A percentile compares a stretch with the other conserved stretches of the same genome.
phyloP scores from a whole-genome alignment of 495 filamentous ascomycete genomes.

The Penicillium angulare region DNA sequence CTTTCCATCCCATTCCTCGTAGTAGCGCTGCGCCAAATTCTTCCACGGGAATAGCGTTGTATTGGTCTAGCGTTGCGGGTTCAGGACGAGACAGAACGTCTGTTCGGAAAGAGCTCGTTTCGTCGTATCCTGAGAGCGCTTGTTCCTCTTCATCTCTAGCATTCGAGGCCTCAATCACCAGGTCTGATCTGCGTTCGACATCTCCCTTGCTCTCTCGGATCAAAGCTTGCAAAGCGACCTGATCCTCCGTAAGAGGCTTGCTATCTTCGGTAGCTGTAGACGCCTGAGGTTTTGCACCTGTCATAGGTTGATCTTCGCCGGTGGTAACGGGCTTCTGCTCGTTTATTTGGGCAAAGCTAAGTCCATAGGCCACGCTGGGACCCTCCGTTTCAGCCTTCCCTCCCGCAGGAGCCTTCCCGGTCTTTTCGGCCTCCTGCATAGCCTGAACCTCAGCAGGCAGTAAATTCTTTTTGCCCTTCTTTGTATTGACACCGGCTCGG shows the following conservation, averaged over 20 bases:
- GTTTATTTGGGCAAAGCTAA: constrained; percentile 40
- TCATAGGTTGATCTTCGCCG: constrained; percentile 30
- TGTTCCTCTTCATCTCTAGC: constrained; percentile 25
- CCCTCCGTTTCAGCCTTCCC: constrained; percentile 35
- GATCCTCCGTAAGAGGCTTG: constrained; percentile 60
- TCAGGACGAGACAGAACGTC: constrained; percentile 73
- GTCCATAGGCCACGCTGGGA: constrained; percentile 43
- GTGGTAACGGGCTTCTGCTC: constrained; percentile 12
- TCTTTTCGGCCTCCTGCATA: constrained; percentile 35
- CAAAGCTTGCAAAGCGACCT: constrained; percentile 78
- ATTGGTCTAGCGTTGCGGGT: constrained; percentile 74
- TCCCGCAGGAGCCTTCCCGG: constrained; percentile 26
- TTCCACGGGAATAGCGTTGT: constrained; percentile 84
- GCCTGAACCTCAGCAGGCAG: constrained; percentile 53
- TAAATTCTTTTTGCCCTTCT: constrained; percentile 51
- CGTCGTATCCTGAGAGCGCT: constrained; percentile 40
- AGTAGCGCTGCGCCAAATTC: constrained; percentile 89
- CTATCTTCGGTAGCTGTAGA: constrained; percentile 9
- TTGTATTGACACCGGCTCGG: constrained; percentile 44
- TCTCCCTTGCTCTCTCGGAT: constrained; percentile 55
- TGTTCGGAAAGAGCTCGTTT: constrained; percentile 66
- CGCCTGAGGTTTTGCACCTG: constrained; percentile 20
- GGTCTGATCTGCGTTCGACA: constrained; percentile 49
- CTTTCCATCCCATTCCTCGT: constrained; percentile 91
- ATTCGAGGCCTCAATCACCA: constrained; percentile 55